Evolutionary conservation across 768 basidiomycete species (phyloP).

Genomic region (Tricholoma terreum): DNA sequence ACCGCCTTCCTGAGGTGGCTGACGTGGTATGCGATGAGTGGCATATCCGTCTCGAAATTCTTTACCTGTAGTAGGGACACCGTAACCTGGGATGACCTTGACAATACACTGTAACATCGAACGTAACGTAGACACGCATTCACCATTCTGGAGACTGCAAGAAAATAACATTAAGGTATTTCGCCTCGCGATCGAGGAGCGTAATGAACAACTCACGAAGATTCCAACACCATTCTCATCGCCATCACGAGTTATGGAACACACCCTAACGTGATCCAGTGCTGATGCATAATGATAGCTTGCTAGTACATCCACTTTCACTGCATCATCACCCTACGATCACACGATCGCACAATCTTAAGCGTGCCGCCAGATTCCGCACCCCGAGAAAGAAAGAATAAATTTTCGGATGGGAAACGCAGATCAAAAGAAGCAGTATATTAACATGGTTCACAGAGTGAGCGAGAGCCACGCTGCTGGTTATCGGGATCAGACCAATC

Average conservation of each 20-base stretch:
- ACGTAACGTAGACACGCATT: neutral
- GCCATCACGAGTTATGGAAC: slow-evolving; percentile 19
- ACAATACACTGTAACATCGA: neutral
- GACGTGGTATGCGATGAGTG: slow-evolving; percentile 37
- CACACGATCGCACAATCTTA: neutral
- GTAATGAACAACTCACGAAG: slow-evolving; percentile 21
- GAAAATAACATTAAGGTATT: neutral
- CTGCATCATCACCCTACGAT: slow-evolving; percentile 1
- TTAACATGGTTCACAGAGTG: neutral
- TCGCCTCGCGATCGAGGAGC: neutral
- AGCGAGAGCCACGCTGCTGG: neutral
- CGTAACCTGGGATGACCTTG: neutral
- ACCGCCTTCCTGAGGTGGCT: slow-evolving; percentile 31
- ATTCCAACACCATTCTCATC: slow-evolving; percentile 34
- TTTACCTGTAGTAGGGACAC: slow-evolving; percentile 27
- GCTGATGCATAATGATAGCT: slow-evolving; percentile 19
- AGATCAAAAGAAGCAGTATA: neutral
- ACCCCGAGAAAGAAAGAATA: neutral
- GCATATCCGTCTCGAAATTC: slow-evolving; percentile 40
- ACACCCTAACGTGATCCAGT: slow-evolving; percentile 24
- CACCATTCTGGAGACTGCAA: neutral
- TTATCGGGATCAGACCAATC: neutral
- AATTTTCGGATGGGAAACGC: neutral
- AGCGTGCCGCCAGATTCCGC: neutral
- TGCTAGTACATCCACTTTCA: slow-evolving; percentile 23